Conservation (phyloP, 1,284 basidiomycete genomes). For the Malassezia yamatoensis region DNA sequence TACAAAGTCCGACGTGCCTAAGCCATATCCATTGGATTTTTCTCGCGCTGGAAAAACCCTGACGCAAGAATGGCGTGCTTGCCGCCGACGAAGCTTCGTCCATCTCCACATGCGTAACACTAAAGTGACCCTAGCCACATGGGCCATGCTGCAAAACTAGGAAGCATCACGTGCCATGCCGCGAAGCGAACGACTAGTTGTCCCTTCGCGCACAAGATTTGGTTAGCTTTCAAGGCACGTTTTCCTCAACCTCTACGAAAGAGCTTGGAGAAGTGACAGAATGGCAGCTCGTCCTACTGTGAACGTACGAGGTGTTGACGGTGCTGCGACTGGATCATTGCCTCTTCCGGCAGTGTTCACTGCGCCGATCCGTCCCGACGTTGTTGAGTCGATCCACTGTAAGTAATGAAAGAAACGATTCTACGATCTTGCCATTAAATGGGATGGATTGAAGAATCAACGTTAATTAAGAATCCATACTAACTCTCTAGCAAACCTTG, state of each 20-base stretch:
- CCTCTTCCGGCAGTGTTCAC: conserved; percentile 93
- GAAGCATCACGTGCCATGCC: conserved; percentile 11
- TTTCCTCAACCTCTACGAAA: conserved; percentile 18
- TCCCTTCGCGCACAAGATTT: too few relatives aligned
- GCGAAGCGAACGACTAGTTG: conserved; percentile 10
- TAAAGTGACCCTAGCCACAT: neutral
- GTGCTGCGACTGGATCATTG: conserved; percentile 70
- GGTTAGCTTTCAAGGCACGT: neutral
- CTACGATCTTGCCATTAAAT: neutral
- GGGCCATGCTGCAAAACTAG: conserved; percentile 1
- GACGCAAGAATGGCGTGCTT: conserved; percentile 18
- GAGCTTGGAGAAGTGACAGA: conserved; percentile 13
- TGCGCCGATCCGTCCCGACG: conserved; percentile 96
- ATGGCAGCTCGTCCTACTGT: conserved; percentile 30
- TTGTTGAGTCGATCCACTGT: conserved; percentile 98
- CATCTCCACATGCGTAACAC: too few relatives aligned
- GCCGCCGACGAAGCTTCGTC: neutral
- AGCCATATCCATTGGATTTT: too few relatives aligned
- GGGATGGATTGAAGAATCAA: neutral
- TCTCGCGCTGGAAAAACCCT: too few relatives aligned
- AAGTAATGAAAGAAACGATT: conserved; percentile 49
- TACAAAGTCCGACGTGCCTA: too few relatives aligned
- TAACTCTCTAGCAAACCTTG: conserved; percentile 71
- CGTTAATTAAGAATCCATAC: neutral
- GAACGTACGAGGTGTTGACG: conserved; percentile 46